A percentile compares a stretch with the other conserved stretches of the same genome.
These are phyloP conservation scores for Colletotrichum cereale DNA, from an alignment of 2,329 filamentous ascomycete genomes.

Conservation along the genomic window DNA sequence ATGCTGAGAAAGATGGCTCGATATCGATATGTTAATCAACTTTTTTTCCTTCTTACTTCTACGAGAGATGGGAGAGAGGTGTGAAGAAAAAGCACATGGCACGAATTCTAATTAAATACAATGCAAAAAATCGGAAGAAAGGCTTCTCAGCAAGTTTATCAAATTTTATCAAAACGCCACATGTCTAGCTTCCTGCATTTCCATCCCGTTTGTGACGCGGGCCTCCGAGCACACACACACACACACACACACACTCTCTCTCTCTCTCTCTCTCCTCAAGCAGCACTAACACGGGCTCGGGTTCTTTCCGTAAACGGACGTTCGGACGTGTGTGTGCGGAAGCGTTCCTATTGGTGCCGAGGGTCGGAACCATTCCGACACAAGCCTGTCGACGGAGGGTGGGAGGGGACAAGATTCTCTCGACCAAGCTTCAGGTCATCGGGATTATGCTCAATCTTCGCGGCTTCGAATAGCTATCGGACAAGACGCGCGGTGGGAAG, in stretches of 20 bases:
- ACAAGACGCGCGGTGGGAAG: background rate
- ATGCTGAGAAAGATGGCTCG: background rate
- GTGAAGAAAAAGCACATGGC: background rate
- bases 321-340: background rate
- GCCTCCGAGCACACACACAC: background rate
- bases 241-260: too few relatives aligned
- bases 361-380: constrained; percentile 9
- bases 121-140: background rate
- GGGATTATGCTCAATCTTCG: background rate
- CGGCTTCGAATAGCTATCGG: background rate
- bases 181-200: too few relatives aligned
- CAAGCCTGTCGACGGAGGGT: background rate
- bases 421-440: background rate
- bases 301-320: constrained; percentile 3
- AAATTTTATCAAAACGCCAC: background rate
- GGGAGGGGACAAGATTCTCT: background rate
- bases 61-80: too few relatives aligned
- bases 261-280: too few relatives aligned
- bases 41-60: background rate
- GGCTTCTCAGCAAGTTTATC: background rate
- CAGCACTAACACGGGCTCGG: background rate
- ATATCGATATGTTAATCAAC: background rate
- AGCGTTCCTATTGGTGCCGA: constrained; percentile 7
- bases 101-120: background rate
- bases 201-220: background rate